Conservation (phyloP, 176 grass and related monocot genomes). For the Raddia guianensis region DNA sequence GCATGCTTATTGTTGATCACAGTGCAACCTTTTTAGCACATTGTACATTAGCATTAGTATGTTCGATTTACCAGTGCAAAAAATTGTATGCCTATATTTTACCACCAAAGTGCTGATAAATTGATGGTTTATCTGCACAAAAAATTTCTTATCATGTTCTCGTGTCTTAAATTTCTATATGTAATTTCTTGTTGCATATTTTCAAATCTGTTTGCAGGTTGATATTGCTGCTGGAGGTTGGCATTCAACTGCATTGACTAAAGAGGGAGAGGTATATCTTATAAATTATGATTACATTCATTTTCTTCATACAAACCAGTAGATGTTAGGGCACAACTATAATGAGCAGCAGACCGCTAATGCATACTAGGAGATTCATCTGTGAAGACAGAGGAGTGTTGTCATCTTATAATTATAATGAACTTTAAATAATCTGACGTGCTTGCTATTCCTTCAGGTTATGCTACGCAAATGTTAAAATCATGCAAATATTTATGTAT, state of each 20-base stretch:
- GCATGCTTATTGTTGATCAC: not conserved
- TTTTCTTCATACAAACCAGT: constrained; percentile 15
- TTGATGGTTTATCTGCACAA: constrained; percentile 22
- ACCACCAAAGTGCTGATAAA: constrained; percentile 13
- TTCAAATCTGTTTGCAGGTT: constrained; percentile 60
- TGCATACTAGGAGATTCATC: not conserved
- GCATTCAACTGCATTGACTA: constrained; percentile 94
- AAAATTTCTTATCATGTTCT: constrained; percentile 2
- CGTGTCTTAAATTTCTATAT: constrained; percentile 24
- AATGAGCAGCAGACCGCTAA: not conserved
- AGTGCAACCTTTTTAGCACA: not conserved
- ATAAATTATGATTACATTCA: constrained; percentile 5
- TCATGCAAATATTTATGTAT: not conserved
- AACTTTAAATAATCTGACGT: constrained; percentile 21
- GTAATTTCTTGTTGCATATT: constrained; percentile 35
- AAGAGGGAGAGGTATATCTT: constrained; percentile 72
- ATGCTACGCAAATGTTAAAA: constrained; percentile 7
- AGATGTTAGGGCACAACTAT: not conserved
- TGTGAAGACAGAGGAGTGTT: not conserved
- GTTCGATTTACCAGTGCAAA: constrained; percentile 17
- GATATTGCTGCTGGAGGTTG: constrained; percentile 97
- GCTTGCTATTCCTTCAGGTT: constrained; percentile 20
- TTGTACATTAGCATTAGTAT: not conserved
- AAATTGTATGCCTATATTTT: constrained; percentile 1
- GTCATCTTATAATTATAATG: not conserved